Evolutionary conservation across 768 basidiomycete genomes (phyloP).

Genomic region (Collybiopsis luxurians): DNA sequence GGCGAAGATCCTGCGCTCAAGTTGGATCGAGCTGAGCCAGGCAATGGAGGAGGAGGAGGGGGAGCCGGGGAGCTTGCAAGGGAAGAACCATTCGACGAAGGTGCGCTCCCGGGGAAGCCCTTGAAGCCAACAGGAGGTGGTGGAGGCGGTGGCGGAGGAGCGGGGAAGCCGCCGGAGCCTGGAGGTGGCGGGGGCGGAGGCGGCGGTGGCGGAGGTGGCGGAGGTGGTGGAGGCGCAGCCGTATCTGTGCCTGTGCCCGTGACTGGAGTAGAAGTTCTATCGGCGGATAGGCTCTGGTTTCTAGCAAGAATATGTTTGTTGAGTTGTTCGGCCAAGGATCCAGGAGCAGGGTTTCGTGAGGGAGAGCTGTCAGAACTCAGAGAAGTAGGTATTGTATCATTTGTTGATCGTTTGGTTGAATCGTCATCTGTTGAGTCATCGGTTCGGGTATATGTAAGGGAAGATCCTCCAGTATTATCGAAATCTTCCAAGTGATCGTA

Average conservation of each 20-base stretch:
- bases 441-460: neutral
- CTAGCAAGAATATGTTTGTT: conserved; percentile 53
- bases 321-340: conserved; percentile 61
- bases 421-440: conserved; percentile 37
- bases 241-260: neutral
- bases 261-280: conserved; percentile 17
- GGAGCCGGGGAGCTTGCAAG: conserved; percentile 16
- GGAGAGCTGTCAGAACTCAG: conserved; percentile 43
- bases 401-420: conserved; percentile 31
- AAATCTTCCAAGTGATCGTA: neutral
- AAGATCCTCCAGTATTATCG: neutral
- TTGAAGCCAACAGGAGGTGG: conserved; percentile 34
- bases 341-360: conserved; percentile 33
- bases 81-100: conserved; percentile 11
- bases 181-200: conserved; percentile 26
- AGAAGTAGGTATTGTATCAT: conserved; percentile 57
- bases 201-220: conserved; percentile 15
- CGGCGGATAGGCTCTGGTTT: conserved; percentile 39
- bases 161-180: conserved; percentile 19
- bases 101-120: conserved; percentile 17
- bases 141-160: conserved; percentile 34
- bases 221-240: conserved; percentile 23
- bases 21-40: conserved; percentile 16
- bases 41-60: conserved; percentile 33
- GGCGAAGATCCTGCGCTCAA: conserved; percentile 13